phyloP scores from a whole-genome alignment of 371 early-diverging fungal genomes.

The Smittium mucronatum region DNA sequence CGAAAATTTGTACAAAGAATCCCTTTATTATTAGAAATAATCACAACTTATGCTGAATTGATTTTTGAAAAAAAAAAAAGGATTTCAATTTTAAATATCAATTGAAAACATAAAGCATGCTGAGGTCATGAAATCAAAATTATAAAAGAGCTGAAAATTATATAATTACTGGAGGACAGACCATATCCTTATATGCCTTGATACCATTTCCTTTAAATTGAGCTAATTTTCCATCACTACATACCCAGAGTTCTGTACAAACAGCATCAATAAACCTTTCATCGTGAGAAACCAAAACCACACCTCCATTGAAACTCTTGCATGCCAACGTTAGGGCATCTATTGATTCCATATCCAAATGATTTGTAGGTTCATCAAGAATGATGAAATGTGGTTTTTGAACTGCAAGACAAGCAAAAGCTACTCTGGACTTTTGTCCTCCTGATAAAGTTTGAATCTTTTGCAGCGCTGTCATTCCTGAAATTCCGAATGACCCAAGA shows the following conservation, averaged over 20 bases:
- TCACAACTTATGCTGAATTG: no score
- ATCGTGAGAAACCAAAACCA: constrained; percentile 90
- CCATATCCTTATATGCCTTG: constrained; percentile 36
- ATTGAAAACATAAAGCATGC: no score
- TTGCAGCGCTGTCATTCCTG: constrained; percentile 89
- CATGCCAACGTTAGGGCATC: constrained; percentile 76
- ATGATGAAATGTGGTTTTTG: constrained; percentile 90
- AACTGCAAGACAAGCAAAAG: constrained; percentile 89
- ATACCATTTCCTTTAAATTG: constrained; percentile 34
- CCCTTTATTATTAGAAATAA: no score
- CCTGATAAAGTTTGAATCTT: constrained; percentile 90
- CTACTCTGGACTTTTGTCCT: constrained; percentile 95
- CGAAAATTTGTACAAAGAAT: no score
- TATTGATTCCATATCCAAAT: constrained; percentile 83
- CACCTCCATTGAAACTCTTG: constrained; percentile 70
- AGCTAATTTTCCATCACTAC: constrained; percentile 39
- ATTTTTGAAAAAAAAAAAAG: no score
- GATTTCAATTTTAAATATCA: no score
- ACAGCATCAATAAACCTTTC: constrained; percentile 75
- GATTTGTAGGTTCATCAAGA: constrained; percentile 92
- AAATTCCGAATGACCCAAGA: constrained; percentile 87
- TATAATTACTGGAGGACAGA: constrained; percentile 25
- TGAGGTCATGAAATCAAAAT: no score
- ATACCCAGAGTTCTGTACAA: constrained; percentile 84
- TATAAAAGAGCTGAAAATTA: no score